phyloP scores from a whole-genome alignment of 345 rosid species.

The Euclidium syriacum region DNA sequence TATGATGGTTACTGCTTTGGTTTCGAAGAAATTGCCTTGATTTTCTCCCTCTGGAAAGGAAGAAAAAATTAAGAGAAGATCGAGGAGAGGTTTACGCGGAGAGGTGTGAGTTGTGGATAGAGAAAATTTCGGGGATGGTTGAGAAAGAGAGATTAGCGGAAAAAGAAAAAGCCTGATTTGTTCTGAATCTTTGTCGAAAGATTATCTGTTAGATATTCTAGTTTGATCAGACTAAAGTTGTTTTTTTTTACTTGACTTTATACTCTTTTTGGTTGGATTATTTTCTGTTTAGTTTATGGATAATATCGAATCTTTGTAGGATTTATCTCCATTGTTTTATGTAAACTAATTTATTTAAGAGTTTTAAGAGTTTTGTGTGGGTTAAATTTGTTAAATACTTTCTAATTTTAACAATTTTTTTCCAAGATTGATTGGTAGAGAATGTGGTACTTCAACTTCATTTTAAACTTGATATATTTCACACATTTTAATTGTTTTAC shows the following conservation, averaged over 20 bases:
- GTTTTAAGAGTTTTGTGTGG: not conserved
- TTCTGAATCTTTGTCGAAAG: not conserved
- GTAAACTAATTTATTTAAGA: not conserved
- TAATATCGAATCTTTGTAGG: not conserved
- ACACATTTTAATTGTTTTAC: no score
- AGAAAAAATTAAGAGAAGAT: constrained; percentile 11
- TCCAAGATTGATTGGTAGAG: no score
- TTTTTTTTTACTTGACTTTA: not conserved
- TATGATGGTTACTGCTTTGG: not conserved
- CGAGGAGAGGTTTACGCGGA: constrained; percentile 4
- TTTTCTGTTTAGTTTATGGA: not conserved
- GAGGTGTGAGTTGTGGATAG: not conserved
- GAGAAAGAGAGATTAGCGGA: not conserved
- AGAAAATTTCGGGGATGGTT: constrained; percentile 14
- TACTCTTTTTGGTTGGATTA: not conserved
- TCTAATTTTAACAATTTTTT: no score
- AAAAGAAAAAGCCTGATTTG: not conserved
- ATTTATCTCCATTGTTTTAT: not conserved
- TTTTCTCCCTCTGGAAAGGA: no score
- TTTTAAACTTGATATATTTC: no score
- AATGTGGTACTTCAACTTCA: no score
- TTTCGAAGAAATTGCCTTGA: not conserved
- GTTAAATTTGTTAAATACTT: no score
- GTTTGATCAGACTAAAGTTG: not conserved
- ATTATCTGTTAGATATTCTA: not conserved